Conservation (phyloP, 495 filamentous ascomycete species). For the Lasiosphaeria ovina region DNA sequence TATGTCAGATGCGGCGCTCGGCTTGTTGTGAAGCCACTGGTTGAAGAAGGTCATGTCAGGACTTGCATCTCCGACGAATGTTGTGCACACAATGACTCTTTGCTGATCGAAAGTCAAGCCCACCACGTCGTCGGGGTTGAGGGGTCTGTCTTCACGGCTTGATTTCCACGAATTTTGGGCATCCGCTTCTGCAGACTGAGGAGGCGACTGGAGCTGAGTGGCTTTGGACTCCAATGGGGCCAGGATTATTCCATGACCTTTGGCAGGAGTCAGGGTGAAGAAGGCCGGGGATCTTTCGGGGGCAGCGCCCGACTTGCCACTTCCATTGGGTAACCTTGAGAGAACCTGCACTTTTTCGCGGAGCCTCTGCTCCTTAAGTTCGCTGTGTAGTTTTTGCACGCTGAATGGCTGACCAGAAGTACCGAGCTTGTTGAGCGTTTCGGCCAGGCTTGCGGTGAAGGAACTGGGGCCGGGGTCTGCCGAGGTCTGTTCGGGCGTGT, state of each 20-base stretch:
- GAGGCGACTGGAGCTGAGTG: slow-evolving; percentile 42
- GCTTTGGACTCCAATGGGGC: slow-evolving; percentile 39
- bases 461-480: slow-evolving; percentile 46
- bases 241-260: slow-evolving; percentile 45
- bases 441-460: slow-evolving; percentile 49
- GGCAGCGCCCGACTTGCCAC: slow-evolving; percentile 33
- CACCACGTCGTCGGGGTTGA: slow-evolving; percentile 40
- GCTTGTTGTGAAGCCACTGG: slow-evolving; percentile 54
- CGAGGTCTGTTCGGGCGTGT: slow-evolving; percentile 46
- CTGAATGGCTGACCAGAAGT: slow-evolving; percentile 45
- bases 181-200: slow-evolving; percentile 38
- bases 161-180: slow-evolving; percentile 25
- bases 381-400: slow-evolving; percentile 50
- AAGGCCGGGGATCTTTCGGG: slow-evolving; percentile 45
- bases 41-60: slow-evolving; percentile 57
- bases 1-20: slow-evolving; percentile 48
- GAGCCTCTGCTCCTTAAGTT: slow-evolving; percentile 42
- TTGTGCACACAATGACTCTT: slow-evolving; percentile 55
- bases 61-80: slow-evolving; percentile 55
- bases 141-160: slow-evolving; percentile 35
- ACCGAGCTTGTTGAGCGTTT: slow-evolving; percentile 46
- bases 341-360: slow-evolving; percentile 40
- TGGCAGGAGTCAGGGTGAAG: slow-evolving; percentile 48
- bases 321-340: slow-evolving; percentile 42
- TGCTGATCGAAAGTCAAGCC: slow-evolving; percentile 53